A percentile compares a stretch with the other conserved stretches of the same genome.
These are phyloP conservation scores for Paramecium pentaurelia DNA, from an alignment of 73 alveolate genomes.

Conservation along the genomic window DNA sequence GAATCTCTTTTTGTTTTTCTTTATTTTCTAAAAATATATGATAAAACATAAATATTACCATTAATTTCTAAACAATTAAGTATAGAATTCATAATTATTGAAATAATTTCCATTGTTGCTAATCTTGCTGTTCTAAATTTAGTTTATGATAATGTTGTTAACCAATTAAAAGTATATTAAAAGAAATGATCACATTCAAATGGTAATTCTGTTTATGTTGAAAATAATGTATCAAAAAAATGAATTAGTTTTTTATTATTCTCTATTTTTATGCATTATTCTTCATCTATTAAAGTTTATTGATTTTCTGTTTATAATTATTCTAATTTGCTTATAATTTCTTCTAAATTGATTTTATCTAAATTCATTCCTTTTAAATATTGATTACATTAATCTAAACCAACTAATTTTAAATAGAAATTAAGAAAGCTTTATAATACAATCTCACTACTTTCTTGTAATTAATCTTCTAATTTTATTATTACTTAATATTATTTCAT, in stretches of 20 bases:
- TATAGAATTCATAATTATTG: neutral
- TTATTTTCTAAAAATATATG: neutral
- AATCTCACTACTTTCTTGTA: neutral
- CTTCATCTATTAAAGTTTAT: neutral
- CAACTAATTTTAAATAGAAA: neutral
- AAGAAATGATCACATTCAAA: neutral
- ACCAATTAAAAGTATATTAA: neutral
- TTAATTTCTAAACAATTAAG: neutral
- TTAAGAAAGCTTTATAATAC: neutral
- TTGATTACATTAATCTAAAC: neutral
- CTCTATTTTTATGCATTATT: neutral
- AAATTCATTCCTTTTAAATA: neutral
- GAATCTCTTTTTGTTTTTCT: neutral
- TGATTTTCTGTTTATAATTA: neutral
- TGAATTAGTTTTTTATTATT: neutral
- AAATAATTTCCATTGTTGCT: neutral
- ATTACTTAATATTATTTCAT: neutral
- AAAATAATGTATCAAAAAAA: neutral
- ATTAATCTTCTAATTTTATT: neutral
- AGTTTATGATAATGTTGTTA: neutral
- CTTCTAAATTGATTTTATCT: neutral
- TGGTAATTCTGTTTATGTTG: neutral
- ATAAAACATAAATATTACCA: neutral
- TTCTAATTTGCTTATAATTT: neutral
- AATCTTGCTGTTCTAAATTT: neutral